Percentiles rank a stretch among this genome's conserved stretches.
phyloP scores from a whole-genome alignment of 495 filamentous ascomycete species.

The Podospora appendiculata region DNA sequence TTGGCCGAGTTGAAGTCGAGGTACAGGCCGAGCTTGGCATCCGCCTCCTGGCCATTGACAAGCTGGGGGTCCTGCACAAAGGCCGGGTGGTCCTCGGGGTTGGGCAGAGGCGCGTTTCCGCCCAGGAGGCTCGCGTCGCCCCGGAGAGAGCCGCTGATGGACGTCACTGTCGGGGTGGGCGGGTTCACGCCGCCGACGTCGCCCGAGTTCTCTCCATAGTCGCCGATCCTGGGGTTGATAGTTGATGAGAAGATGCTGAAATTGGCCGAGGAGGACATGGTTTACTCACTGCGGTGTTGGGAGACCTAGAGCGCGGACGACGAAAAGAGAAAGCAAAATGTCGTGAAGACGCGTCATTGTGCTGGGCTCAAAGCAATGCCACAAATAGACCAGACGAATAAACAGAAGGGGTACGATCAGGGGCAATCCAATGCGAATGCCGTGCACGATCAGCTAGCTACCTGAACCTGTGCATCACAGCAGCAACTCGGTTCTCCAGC shows the following conservation, averaged over 20 bases:
- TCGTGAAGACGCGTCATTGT: no score
- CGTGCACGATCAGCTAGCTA: no score
- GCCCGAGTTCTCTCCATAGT: constrained; percentile 25
- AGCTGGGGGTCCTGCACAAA: constrained; percentile 24
- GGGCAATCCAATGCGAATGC: no score
- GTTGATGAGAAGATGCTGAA: background rate
- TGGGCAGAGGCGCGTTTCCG: constrained; percentile 25
- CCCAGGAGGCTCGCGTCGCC: constrained; percentile 28
- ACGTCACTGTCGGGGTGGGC: constrained; percentile 25
- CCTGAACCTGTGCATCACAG: no score
- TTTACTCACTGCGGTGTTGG: background rate
- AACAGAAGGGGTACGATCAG: no score
- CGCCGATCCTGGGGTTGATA: constrained; percentile 3
- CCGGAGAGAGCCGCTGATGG: constrained; percentile 23
- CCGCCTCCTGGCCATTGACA: constrained; percentile 46
- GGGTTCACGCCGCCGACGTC: constrained; percentile 27
- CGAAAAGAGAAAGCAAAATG: no score
- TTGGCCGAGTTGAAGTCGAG: constrained; percentile 55
- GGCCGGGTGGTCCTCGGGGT: constrained; percentile 23
- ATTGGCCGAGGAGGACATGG: background rate
- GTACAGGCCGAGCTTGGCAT: constrained; percentile 49
- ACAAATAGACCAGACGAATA: no score
- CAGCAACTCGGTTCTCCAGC: no score
- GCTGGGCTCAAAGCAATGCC: no score
- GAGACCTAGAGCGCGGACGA: no score